A percentile compares a stretch with the other conserved stretches of the same genome.
Evolutionary conservation across 129 eudicot species (phyloP).

Genomic region (Arctium minus): DNA sequence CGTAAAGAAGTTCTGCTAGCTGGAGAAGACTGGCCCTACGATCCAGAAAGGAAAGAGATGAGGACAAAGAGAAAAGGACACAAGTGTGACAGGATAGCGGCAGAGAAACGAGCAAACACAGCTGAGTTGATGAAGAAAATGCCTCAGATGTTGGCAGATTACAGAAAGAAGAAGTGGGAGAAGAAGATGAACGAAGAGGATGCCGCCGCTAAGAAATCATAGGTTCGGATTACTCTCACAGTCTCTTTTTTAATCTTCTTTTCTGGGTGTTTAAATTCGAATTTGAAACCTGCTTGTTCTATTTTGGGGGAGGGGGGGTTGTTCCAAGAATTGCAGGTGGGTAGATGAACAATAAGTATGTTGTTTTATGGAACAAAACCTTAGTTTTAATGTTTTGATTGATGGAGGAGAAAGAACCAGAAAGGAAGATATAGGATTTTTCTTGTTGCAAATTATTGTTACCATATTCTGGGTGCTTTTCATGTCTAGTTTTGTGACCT

Average conservation of each 20-base stretch:
- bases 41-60: constrained; percentile 77
- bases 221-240: constrained; percentile 1
- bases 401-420: not conserved
- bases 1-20: constrained; percentile 77
- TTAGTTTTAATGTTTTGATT: not conserved
- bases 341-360: not conserved
- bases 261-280: not conserved
- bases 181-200: constrained; percentile 93
- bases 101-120: constrained; percentile 70
- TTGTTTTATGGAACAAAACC: not conserved
- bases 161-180: constrained; percentile 85
- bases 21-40: constrained; percentile 80
- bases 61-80: constrained; percentile 82
- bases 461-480: not conserved
- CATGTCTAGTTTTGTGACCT: no score
- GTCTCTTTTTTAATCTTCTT: not conserved
- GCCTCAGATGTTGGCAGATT: constrained; percentile 86
- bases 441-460: not conserved
- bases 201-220: constrained; percentile 62
- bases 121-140: constrained; percentile 81
- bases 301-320: not conserved
- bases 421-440: not conserved
- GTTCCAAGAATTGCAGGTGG: not conserved
- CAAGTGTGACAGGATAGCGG: constrained; percentile 73
- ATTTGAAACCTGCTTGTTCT: not conserved